Percentiles rank a stretch among this genome's conserved stretches.
phyloP scores from a whole-genome alignment of 23 red algal species.

The Chondrus crispus region DNA sequence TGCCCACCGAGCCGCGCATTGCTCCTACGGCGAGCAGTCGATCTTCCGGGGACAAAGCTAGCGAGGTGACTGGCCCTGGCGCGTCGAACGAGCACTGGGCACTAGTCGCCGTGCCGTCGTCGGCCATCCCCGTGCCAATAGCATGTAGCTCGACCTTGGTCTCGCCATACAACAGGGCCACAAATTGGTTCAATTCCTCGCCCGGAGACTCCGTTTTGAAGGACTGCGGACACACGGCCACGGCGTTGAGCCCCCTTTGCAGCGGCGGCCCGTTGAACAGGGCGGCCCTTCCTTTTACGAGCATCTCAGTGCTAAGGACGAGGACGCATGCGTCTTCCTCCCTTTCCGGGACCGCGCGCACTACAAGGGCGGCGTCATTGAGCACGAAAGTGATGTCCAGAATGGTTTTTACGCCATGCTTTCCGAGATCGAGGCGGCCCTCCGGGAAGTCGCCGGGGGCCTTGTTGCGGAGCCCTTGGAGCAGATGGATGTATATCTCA shows the following conservation, averaged over 20 bases:
- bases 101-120: neutral
- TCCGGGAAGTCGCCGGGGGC: neutral
- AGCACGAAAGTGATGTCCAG: conserved; percentile 12
- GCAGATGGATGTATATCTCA: neutral
- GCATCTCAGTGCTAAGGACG: neutral
- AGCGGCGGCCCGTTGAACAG: no score
- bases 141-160: neutral
- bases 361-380: neutral
- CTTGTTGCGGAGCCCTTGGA: neutral
- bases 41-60: conserved; percentile 8
- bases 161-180: neutral
- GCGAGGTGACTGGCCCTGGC: neutral
- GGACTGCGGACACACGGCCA: neutral
- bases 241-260: neutral
- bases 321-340: neutral
- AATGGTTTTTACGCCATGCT: neutral
- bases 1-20: conserved; percentile 6
- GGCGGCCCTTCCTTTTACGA: neutral
- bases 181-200: neutral
- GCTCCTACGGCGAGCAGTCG: conserved; percentile 29
- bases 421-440: neutral
- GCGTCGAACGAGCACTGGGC: neutral
- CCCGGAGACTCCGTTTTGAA: neutral
- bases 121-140: neutral
- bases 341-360: conserved; percentile 40